A percentile compares a stretch with the other conserved stretches of the same genome.
Evolutionary conservation across 2,329 filamentous ascomycete genomes (phyloP).

Genomic region (Juglanconis oblonga): DNA sequence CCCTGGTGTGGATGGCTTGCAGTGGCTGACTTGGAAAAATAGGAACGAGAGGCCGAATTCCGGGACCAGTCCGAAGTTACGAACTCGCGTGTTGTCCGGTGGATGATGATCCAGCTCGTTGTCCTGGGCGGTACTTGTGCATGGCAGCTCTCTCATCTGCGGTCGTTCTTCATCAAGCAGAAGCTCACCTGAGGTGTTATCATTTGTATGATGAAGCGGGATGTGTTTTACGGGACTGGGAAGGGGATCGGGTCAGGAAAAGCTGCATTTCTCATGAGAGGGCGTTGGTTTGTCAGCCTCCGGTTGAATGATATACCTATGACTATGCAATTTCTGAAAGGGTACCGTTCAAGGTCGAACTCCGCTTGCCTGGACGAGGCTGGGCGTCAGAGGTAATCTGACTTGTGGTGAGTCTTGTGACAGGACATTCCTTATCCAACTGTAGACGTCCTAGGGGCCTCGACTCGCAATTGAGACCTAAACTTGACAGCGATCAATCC

Average conservation of each 20-base stretch:
- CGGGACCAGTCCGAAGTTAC: conserved; percentile 94
- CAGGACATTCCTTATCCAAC: too few species aligned
- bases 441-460: too few species aligned
- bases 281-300: conserved; percentile 7
- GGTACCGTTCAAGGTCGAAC: background rate
- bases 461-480: too few species aligned
- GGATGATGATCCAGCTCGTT: conserved; percentile 86
- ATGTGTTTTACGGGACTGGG: conserved; percentile 2
- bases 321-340: background rate
- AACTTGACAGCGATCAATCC: too few species aligned
- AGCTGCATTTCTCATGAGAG: conserved; percentile 8
- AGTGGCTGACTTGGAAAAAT: conserved; percentile 5
- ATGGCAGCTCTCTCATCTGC: conserved; percentile 94
- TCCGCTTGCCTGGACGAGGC: background rate
- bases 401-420: too few species aligned
- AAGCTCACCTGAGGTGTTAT: conserved; percentile 73
- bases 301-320: conserved; percentile 10
- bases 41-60: conserved; percentile 98
- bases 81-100: conserved; percentile 86
- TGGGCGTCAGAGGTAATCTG: background rate
- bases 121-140: conserved; percentile 85
- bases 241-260: conserved; percentile 3
- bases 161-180: conserved; percentile 99
- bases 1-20: background rate
- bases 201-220: conserved; percentile 6